A percentile compares a stretch with the other conserved stretches of the same genome.
These are phyloP conservation scores for Lasiosphaeria hispida DNA, from an alignment of 495 filamentous ascomycete genomes.

Conservation along the genomic window DNA sequence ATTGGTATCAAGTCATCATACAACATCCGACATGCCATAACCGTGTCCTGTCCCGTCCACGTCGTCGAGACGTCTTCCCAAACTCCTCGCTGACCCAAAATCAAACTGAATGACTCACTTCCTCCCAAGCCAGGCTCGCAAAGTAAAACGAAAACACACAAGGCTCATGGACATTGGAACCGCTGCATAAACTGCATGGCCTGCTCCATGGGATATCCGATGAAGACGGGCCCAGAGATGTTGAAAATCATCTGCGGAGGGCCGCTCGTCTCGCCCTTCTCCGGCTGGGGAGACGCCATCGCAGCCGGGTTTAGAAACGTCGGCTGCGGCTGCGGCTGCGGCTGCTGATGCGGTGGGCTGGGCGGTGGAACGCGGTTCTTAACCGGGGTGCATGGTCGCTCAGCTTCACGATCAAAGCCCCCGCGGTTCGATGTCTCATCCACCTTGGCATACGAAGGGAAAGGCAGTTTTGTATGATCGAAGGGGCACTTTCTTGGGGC, in stretches of 20 bases:
- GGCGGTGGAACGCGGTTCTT: constrained; percentile 18
- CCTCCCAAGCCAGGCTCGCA: neutral
- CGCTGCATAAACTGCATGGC: constrained; percentile 68
- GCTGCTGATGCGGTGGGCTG: neutral
- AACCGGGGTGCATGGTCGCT: constrained; percentile 24
- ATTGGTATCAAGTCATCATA: no score
- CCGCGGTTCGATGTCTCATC: constrained; percentile 21
- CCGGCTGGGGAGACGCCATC: constrained; percentile 20
- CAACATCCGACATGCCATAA: no score
- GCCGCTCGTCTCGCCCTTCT: constrained; percentile 18
- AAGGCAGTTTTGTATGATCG: constrained; percentile 41
- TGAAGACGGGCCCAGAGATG: constrained; percentile 79
- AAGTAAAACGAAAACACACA: neutral
- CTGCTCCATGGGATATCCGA: constrained; percentile 81
- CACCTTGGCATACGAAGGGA: constrained; percentile 21
- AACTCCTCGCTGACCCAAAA: constrained; percentile 5
- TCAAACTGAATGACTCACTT: neutral
- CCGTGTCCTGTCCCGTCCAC: neutral
- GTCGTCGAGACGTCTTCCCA: neutral
- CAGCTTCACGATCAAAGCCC: constrained; percentile 11
- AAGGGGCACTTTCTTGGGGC: constrained; percentile 44
- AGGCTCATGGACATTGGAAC: constrained; percentile 30
- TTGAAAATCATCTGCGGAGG: constrained; percentile 66
- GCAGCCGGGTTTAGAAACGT: constrained; percentile 40
- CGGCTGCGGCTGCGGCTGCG: constrained; percentile 28